Base-by-base conservation (phyloP, 1,284 basidiomycete species). In the Agroathelia rolfsii region DNA sequence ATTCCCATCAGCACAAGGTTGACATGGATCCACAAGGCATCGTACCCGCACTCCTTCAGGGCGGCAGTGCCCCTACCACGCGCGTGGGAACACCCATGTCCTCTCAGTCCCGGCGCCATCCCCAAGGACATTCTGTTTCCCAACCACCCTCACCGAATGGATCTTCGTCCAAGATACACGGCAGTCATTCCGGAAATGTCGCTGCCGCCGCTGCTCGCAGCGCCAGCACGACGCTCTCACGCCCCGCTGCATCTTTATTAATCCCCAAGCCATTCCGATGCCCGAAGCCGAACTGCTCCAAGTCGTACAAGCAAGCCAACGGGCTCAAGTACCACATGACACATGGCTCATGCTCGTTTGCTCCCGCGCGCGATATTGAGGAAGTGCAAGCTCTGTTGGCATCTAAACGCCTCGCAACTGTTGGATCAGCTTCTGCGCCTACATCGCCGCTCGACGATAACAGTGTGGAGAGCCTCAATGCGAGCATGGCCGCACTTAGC, bases 281-380 rank as follows among this genome's bases (percentile, higher is more conserved):
- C 65, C 90, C 90, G 10, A 94, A 94, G 47, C 82, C 87, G 0
- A 94, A 95, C 36, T 98, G 94, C 67, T 93, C 92, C 66, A 98
- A 98, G 71, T 80, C 79, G 28, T 98, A 98, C 72, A 97, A 97
- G 68, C 94, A 97, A 62, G 90, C 89, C 40, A 89, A 89, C 51
- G 86, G 86, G 1, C 69, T 98, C 48, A 97, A 98, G 66, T 97
- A 97, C 59, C 94, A 98, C 61, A 82, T 93, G 57, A 82, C 88
- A 12, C 87, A 90, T 52, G 87, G 94, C 3, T 85, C 84, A 45
- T 97, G 92, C 61, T 89, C 88, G 54, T 90, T 88, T 55, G 84
- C 85, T 1, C 83, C 86, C 3, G 82, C 72, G 48, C 89, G 76
- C 53, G 82, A 86, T 36, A 55, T 83, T 29, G 78, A 81, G 53